These are phyloP conservation scores for Arthromyces matolae DNA, from an alignment of 768 basidiomycete species.

Conservation along the genomic window DNA sequence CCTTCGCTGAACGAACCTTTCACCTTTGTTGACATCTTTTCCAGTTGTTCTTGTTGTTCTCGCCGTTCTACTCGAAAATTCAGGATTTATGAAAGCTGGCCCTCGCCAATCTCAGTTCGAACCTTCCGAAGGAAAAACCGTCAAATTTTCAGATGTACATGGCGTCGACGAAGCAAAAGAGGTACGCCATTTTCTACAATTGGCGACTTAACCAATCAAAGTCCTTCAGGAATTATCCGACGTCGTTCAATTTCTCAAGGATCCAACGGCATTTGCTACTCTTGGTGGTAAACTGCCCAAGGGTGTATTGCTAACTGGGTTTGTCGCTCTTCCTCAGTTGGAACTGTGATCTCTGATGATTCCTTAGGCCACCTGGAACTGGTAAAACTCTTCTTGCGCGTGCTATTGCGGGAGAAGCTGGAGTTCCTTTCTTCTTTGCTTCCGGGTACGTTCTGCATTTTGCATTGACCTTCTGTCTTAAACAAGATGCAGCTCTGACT, in stretches of 20 bases:
- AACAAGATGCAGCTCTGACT: constrained; percentile 65
- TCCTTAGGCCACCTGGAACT: constrained; percentile 72
- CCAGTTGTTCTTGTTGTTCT: constrained; percentile 80
- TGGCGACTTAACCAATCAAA: constrained; percentile 7
- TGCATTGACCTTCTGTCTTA: constrained; percentile 9
- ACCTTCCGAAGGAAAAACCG: constrained; percentile 71
- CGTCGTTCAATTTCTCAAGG: constrained; percentile 91
- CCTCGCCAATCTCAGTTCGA: constrained; percentile 81
- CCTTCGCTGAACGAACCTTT: background rate
- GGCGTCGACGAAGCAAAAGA: constrained; percentile 97
- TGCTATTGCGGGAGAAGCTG: constrained; percentile 96
- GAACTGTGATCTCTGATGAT: background rate
- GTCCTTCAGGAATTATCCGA: constrained; percentile 78
- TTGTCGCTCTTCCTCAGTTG: constrained; percentile 12
- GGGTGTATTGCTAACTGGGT: constrained; percentile 87
- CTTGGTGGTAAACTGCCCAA: constrained; percentile 94
- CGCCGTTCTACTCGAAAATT: constrained; percentile 88
- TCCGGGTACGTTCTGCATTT: constrained; percentile 57
- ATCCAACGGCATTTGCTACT: constrained; percentile 84
- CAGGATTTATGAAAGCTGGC: constrained; percentile 88
- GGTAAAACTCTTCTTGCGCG: constrained; percentile 98
- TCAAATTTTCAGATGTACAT: constrained; percentile 94
- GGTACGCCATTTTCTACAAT: constrained; percentile 36
- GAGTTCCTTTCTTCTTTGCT: constrained; percentile 95
- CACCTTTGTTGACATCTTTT: background rate